phyloP scores from a whole-genome alignment of 441 rosid species.

The Eutrema salsugineum region DNA sequence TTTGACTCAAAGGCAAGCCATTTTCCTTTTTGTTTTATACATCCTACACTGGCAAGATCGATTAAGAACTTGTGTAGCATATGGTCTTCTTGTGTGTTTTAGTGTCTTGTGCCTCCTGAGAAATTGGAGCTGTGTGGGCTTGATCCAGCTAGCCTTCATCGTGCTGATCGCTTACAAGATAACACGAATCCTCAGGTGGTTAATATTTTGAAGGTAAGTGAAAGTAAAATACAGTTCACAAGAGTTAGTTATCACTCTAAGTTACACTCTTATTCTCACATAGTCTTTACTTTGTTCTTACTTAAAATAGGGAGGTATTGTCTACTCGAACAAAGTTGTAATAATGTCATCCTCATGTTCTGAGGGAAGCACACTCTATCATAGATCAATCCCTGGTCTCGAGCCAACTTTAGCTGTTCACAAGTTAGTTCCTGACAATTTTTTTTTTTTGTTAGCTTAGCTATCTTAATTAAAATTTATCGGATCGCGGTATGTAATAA shows the following conservation, averaged over 20 bases:
- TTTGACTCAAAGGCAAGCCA: slow-evolving; percentile 63
- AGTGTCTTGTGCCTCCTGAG: slow-evolving; percentile 76
- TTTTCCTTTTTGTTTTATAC: neutral
- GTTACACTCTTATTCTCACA: neutral
- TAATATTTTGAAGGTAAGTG: slow-evolving; percentile 65
- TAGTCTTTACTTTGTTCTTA: neutral
- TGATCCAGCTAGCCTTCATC: slow-evolving; percentile 68
- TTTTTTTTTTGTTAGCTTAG: too few relatives aligned
- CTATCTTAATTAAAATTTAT: slow-evolving; percentile 2
- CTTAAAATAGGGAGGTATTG: slow-evolving; percentile 65
- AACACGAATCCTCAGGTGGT: slow-evolving; percentile 44
- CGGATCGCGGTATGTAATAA: neutral
- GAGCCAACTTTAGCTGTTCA: slow-evolving; percentile 56
- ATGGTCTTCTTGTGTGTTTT: slow-evolving; percentile 22
- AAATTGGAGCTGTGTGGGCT: slow-evolving; percentile 78
- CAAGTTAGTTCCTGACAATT: slow-evolving; percentile 38
- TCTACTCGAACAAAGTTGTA: slow-evolving; percentile 76
- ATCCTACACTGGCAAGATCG: slow-evolving; percentile 8
- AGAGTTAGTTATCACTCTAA: neutral
- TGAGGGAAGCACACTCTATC: slow-evolving; percentile 43
- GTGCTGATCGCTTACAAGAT: slow-evolving; percentile 85
- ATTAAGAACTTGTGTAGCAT: neutral
- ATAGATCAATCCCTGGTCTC: slow-evolving; percentile 46
- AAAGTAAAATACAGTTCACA: neutral
- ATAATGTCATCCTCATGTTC: slow-evolving; percentile 52